These are phyloP conservation scores for Cystobasidiaceae sp. DNA, from an alignment of 1,284 basidiomycete species.

Conservation along the genomic window DNA sequence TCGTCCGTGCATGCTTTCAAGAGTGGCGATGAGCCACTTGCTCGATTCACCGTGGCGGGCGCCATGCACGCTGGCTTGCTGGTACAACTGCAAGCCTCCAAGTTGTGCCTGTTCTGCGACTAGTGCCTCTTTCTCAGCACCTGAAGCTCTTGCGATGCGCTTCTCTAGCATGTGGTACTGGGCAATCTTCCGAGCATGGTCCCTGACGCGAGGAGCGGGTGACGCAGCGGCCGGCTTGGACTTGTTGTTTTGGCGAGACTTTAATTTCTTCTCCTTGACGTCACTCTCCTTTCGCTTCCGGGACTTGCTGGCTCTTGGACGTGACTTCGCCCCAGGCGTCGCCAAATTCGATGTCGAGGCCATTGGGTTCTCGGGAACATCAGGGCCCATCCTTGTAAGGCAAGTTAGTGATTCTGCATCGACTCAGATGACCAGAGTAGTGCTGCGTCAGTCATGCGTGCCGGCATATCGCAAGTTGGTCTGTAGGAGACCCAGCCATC, in stretches of 20 bases:
- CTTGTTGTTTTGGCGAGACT: neutral
- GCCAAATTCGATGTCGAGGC: too few species aligned
- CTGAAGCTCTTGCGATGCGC: constrained; percentile 34
- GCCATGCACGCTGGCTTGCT: constrained; percentile 40
- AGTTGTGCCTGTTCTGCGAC: constrained; percentile 33
- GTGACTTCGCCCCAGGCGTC: too few species aligned
- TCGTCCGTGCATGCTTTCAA: constrained; percentile 36
- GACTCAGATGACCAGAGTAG: too few species aligned
- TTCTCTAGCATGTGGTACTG: constrained; percentile 43
- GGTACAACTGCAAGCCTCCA: constrained; percentile 42
- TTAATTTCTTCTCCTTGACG: neutral
- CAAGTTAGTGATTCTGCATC: too few species aligned
- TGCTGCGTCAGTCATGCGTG: too few species aligned
- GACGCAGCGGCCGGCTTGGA: neutral
- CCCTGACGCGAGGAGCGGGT: too few species aligned
- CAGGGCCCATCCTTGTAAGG: too few species aligned
- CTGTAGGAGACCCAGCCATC: too few species aligned
- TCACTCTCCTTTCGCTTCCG: too few species aligned
- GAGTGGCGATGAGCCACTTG: constrained; percentile 41
- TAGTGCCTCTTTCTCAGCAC: constrained; percentile 33
- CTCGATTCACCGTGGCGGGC: constrained; percentile 41
- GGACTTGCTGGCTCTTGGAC: too few species aligned
- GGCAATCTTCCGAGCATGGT: constrained; percentile 35
- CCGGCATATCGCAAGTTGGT: too few species aligned
- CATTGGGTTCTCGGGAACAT: too few species aligned